Evolutionary conservation across 2,329 filamentous ascomycete species (phyloP), one percentile per base, ranked within the genome.

Genomic region (Fusarium sp.): DNA sequence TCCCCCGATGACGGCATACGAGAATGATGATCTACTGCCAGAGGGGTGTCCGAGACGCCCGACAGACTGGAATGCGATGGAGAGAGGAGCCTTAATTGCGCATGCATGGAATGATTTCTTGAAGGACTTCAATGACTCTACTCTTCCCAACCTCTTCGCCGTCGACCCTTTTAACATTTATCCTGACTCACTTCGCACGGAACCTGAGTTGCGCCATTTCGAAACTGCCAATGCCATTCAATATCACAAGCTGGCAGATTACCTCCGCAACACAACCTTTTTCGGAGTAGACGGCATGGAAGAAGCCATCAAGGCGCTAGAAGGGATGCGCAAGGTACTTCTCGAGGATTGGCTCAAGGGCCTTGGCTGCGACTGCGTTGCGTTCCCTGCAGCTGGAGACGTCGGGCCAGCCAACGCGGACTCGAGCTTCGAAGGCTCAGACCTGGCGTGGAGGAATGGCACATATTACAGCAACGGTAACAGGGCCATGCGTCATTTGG

Each of bases 391-490:
- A 0, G 84, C 85, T 35, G 87, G 87, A 0, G 88, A 90, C 68
- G 82, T 89, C 0, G 88, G 86, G 0, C 78, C 80, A 11, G 85
- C 87, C 6, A 83, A 90, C 76, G 78, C 87, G 0, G 88, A 90
- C 73, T 71, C 75, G 1, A 79, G 80, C 39, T 66, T 76, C 1
- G 61, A 60, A 1, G 68, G 67, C 1, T 73, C 74, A 14, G 20
- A 54, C 0, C 52, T 64, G 37, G 78, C 76, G 2, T 74, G 77
- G 71, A 66, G 66, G 1, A 79, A 90, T 61, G 88, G 89, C 0
- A 84, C 89, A 4, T 85, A 84, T 48, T 90, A 89, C 67, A 86
- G 84, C 1, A 88, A 90, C 65, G 88, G 88, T 1, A 89, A 89
- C 58, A 81, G 87, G 2, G 86, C 85, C 0, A 80, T 91, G 2